Base-by-base conservation (phyloP, 352 stramenopile genomes). In the Globisporangium paroecandrum region DNA sequence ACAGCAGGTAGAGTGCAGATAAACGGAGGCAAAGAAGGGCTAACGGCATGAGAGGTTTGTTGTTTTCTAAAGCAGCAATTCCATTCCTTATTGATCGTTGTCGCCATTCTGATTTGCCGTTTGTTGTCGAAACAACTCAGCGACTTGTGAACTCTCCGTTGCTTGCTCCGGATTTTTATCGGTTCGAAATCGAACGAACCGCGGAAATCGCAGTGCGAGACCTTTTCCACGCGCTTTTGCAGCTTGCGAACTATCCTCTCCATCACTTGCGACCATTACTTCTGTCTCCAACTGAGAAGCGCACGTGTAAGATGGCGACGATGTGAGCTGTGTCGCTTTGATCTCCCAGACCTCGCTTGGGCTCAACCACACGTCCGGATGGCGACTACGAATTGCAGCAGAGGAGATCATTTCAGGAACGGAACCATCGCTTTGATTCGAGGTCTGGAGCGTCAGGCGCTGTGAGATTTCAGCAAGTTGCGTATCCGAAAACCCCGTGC, bases 401-500 rank as follows among this genome's bases (percentile, higher is more conserved):
- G 69, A 82, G 41, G 68, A 61, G 77, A 77, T 79, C 32, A 67
- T 36, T 8, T 69, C 74, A 77, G 93, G 81, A 83, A 98, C 73
- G 76, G 79, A 22, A 22, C 57, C 51, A 12, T 70, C 58, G 57
- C 77, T 64, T 66, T 80, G 66, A 81, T 94, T 36, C 46, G 77
- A 10, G 51, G 62, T 18, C 54, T 76, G 70, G 3, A 68, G 60
- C n/a, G 66, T 72, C 59, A 96, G 79, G 58, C 89, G 78, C 25
- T 72, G 55, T 12, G 77, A 80, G 15, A 96, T 58, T 57, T 89
- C 73, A 41, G 87, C 71, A 15, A 99, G 81, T 55, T 96, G 81
- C n/a, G 97, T 93, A 67, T 99, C 98, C 20, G 85, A 98, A 75
- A 99, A 99, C 2, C 98, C 98, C 10, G 97, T 99, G 38, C 98